Evolutionary conservation across 2,329 filamentous ascomycete species (phyloP), one percentile per base, ranked within the genome.

Genomic region (Metarhizium album): DNA sequence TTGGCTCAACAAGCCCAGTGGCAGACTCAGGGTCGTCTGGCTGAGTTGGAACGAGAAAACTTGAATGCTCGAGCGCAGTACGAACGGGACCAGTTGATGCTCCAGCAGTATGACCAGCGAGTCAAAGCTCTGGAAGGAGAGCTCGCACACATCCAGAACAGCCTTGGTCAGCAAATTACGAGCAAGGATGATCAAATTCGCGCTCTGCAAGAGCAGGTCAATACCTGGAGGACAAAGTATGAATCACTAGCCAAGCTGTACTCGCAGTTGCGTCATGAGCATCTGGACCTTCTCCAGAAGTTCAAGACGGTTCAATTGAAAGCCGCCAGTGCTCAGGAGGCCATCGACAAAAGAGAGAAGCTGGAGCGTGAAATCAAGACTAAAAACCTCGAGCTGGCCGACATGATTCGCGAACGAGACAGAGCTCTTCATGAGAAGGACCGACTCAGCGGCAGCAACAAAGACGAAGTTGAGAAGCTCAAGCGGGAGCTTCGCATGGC

Each of bases 351-450:
- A 59, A 84, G 91, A 8, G 93, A 98, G 72, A 95, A 94, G 74
- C 78, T 98, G 48, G 90, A 97, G 72, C 86, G 91, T 33, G 93
- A 98, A 71, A 86, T 98, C 66, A 98, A 98, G 79, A 96, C 91
- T 29, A 98, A 98, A 80, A 98, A 98, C 64, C 74, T 98, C n/a
- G 93, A 98, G 68, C 72, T 98, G 54, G 93, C 93, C 31, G 90
- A 97, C 66, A 97, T 98, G 93, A 98, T 98, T 57, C 82, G 93
- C 42, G 93, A 98, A 72, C 80, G 93, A 59, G 93, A 98, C 64
- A 83, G 93, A 56, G 93, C 93, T 29, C 71, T 96, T 48, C 89
- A 97, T 63, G 93, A 98, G 55, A 89, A 90, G 66, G 93, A 98
- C 64, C 82, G 93, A 50, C 72, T 85, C n/a, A 81, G 76, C 48